phyloP scores from a whole-genome alignment of 108 stramenopile genomes.

The Conticribra weissflogii region DNA sequence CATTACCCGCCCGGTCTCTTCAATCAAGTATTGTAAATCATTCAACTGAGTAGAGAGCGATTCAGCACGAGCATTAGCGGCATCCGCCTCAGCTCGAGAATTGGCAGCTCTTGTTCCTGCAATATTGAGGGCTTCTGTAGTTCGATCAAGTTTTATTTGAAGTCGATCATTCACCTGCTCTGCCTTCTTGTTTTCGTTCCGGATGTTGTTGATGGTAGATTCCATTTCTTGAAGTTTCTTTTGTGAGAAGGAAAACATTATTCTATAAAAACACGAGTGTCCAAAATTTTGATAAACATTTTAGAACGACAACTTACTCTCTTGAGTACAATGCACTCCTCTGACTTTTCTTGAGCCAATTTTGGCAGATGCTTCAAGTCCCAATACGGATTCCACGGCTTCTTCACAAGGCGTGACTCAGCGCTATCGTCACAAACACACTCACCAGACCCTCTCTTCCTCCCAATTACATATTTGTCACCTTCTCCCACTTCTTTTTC shows the following conservation, averaged over 20 bases:
- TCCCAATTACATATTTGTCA: neutral
- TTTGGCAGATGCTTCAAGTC: constrained; percentile 30
- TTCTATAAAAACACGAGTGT: neutral
- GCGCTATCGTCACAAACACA: constrained; percentile 12
- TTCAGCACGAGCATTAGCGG: constrained; percentile 60
- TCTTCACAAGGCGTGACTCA: constrained; percentile 1
- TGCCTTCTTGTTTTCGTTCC: constrained; percentile 47
- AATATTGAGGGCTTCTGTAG: constrained; percentile 60
- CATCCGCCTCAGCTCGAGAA: constrained; percentile 76
- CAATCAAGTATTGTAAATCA: constrained; percentile 52
- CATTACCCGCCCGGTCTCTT: constrained; percentile 58
- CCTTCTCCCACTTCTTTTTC: neutral
- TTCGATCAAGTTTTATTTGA: constrained; percentile 56
- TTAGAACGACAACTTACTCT: no score
- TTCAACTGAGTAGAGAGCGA: constrained; percentile 54
- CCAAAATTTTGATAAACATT: no score
- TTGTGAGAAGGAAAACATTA: neutral
- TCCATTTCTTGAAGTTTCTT: constrained; percentile 65
- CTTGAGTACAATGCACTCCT: constrained; percentile 57
- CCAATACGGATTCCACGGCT: constrained; percentile 5
- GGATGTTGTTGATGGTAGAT: constrained; percentile 46
- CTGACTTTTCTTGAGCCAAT: constrained; percentile 49
- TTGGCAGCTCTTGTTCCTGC: constrained; percentile 59
- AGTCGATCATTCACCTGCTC: constrained; percentile 46
- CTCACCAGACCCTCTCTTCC: neutral